Evolutionary conservation across 1,284 basidiomycete genomes (phyloP).

Genomic region (Psilocybe mexicana): DNA sequence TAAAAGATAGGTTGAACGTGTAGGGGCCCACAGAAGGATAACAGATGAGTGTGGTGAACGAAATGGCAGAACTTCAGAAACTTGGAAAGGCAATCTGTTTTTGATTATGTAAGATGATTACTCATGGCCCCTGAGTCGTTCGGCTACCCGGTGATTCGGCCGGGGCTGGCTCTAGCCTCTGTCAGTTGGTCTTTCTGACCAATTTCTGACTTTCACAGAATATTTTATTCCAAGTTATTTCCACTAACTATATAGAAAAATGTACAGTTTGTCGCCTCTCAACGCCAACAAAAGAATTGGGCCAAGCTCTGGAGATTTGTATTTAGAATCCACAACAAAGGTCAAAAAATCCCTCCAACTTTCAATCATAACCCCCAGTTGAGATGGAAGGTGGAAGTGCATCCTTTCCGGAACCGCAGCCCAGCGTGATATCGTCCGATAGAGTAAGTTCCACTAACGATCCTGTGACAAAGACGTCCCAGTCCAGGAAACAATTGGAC

Average conservation of each 20-base stretch:
- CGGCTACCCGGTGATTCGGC: too few species aligned
- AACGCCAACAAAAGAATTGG: too few species aligned
- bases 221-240: too few species aligned
- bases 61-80: neutral
- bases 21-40: neutral
- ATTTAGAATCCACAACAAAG: neutral
- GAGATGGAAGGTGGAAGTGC: slow-evolving; percentile 62
- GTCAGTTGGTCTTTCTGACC: too few species aligned
- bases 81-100: neutral
- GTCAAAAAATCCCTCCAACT: neutral
- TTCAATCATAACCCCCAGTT: slow-evolving; percentile 51
- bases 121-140: too few species aligned
- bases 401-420: slow-evolving; percentile 46
- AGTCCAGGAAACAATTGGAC: slow-evolving; percentile 62
- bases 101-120: neutral
- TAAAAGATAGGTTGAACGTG: neutral
- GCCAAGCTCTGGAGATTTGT: too few species aligned
- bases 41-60: neutral
- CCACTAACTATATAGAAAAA: too few species aligned
- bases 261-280: too few species aligned
- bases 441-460: slow-evolving; percentile 55
- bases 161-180: too few species aligned
- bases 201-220: too few species aligned
- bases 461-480: slow-evolving; percentile 56
- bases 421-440: slow-evolving; percentile 49